phyloP scores from a whole-genome alignment of 352 stramenopile species.

The Elongisporangium anandrum region DNA sequence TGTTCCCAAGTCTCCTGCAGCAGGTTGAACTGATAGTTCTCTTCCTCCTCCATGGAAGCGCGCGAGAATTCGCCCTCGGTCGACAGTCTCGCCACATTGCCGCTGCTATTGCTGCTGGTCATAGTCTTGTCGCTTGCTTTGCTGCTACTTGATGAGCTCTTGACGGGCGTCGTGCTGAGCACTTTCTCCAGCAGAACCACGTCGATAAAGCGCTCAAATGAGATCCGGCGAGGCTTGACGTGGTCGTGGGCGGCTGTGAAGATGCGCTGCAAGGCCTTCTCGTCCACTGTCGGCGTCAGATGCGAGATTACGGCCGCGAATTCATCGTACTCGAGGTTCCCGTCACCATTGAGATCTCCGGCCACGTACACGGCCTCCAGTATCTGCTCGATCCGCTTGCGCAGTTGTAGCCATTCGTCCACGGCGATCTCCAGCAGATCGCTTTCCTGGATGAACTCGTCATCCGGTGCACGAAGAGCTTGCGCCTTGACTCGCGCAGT shows the following conservation, averaged over 20 bases:
- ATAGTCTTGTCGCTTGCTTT: slow-evolving; percentile 17
- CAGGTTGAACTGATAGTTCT: slow-evolving; percentile 68
- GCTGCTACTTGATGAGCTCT: slow-evolving; percentile 11
- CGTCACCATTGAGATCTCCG: slow-evolving; percentile 63
- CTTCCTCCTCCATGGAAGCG: slow-evolving; percentile 44
- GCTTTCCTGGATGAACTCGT: slow-evolving; percentile 60
- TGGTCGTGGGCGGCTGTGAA: slow-evolving; percentile 61
- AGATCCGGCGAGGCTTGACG: slow-evolving; percentile 53
- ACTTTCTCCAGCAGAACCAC: slow-evolving; percentile 52
- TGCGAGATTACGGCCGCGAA: slow-evolving; percentile 61
- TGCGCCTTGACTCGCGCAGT: slow-evolving; percentile 32
- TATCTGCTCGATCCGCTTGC: slow-evolving; percentile 56
- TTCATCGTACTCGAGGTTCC: slow-evolving; percentile 68
- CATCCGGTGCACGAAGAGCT: slow-evolving; percentile 25
- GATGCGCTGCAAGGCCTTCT: slow-evolving; percentile 51
- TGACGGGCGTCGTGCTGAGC: slow-evolving; percentile 25
- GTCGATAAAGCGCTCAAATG: slow-evolving; percentile 55
- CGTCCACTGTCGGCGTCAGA: slow-evolving; percentile 42
- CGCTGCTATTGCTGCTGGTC: slow-evolving; percentile 1
- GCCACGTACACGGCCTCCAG: slow-evolving; percentile 66
- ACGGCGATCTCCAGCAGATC: slow-evolving; percentile 55
- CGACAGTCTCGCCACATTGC: not conserved
- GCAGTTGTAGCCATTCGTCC: slow-evolving; percentile 52
- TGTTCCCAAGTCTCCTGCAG: slow-evolving; percentile 65
- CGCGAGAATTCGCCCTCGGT: not conserved